These are phyloP conservation scores for Trichothecium sympodiale DNA, from an alignment of 2,329 filamentous ascomycete species.

Conservation along the genomic window DNA sequence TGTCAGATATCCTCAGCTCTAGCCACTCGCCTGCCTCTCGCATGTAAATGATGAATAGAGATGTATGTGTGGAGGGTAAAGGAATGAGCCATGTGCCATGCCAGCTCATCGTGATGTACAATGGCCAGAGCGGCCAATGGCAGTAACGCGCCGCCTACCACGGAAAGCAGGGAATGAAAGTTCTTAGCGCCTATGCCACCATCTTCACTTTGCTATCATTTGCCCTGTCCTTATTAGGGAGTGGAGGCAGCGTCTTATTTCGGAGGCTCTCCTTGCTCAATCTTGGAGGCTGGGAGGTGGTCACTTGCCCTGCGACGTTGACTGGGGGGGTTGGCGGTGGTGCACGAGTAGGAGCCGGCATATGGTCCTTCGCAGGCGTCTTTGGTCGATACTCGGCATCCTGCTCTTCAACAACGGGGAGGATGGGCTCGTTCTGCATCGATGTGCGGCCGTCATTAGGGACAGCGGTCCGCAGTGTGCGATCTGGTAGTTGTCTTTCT, in stretches of 20 bases:
- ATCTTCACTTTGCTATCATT: constrained; percentile 17
- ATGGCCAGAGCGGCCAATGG: too few relatives aligned
- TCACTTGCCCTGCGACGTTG: constrained; percentile 25
- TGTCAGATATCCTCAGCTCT: too few relatives aligned
- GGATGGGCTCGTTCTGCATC: constrained; percentile 40
- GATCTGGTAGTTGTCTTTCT: constrained; percentile 47
- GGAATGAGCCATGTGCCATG: too few relatives aligned
- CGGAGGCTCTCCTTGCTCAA: constrained; percentile 42
- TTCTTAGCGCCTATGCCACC: constrained; percentile 16
- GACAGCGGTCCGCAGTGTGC: constrained; percentile 36
- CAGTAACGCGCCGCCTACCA: background rate
- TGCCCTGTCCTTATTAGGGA: constrained; percentile 29
- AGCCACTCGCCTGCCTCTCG: too few relatives aligned
- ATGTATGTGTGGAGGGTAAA: too few relatives aligned
- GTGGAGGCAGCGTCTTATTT: constrained; percentile 48
- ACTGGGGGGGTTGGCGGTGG: constrained; percentile 23
- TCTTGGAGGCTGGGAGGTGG: constrained; percentile 28
- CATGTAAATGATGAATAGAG: too few relatives aligned
- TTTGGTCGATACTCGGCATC: constrained; percentile 33
- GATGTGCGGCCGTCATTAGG: constrained; percentile 39
- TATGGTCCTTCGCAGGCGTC: constrained; percentile 29
- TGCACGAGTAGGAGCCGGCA: constrained; percentile 31
- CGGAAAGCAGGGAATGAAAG: constrained; percentile 1
- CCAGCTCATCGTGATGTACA: too few relatives aligned
- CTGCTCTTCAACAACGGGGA: constrained; percentile 88